phyloP scores from a whole-genome alignment of 768 basidiomycete species.

The Mycena vulgaris region DNA sequence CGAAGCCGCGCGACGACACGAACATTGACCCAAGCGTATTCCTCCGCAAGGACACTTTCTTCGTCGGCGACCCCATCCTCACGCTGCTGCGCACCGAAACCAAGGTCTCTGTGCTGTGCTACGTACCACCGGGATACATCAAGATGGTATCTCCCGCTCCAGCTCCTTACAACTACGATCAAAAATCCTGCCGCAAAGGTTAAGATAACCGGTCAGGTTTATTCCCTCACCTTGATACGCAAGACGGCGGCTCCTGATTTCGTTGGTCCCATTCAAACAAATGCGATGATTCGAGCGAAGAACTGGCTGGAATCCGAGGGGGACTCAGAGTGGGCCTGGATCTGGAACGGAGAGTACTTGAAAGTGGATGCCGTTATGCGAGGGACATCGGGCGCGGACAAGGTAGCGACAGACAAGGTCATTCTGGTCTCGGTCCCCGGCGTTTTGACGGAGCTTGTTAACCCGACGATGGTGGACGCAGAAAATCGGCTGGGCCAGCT shows the following conservation, averaged over 20 bases:
- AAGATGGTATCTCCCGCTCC: conserved; percentile 14
- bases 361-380: conserved; percentile 24
- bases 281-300: background rate
- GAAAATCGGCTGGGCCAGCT: background rate
- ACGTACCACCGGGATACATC: conserved; percentile 23
- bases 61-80: conserved; percentile 25
- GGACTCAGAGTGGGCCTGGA: conserved; percentile 17
- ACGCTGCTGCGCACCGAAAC: conserved; percentile 18
- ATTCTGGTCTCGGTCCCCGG: conserved; percentile 19
- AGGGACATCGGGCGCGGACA: conserved; percentile 23
- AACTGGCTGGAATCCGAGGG: background rate
- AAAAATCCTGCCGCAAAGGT: conserved; percentile 25
- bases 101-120: conserved; percentile 15
- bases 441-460: conserved; percentile 17
- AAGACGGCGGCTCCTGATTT: background rate
- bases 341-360: conserved; percentile 27
- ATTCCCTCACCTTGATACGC: conserved; percentile 5
- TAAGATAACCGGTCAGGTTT: conserved; percentile 21
- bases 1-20: conserved; percentile 13
- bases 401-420: conserved; percentile 20
- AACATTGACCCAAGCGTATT: conserved; percentile 17
- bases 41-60: background rate
- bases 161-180: conserved; percentile 8
- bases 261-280: background rate
- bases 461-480: conserved; percentile 16